Evolutionary conservation across 768 basidiomycete genomes (phyloP), one percentile per base, ranked within the genome.

Genomic region (Kwoniella sp.): DNA sequence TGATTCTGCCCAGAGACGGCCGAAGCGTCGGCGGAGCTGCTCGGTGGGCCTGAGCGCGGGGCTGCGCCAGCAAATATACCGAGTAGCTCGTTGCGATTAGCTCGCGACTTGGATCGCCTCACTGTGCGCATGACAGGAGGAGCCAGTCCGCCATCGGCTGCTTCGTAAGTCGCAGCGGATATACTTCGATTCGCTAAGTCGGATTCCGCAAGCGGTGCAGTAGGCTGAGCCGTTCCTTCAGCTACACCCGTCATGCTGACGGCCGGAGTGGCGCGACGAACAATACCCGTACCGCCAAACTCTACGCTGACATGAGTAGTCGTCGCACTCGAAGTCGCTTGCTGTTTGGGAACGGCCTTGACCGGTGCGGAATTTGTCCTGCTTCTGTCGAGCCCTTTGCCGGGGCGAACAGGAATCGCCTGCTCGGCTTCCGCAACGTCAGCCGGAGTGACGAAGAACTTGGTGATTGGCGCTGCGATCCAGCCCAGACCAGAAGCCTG

Each of bases 251-350:
- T 46, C 14, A 43, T 42, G n/a, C n/a, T n/a, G n/a, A n/a, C n/a
- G 9, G 50, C 56, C 11, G 64, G 61, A 3, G 61, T 67, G 2
- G 67, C 80, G 54, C 81, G 76, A n/a, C 83, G 59, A 10, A 71
- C 80, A 11, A 79, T 77, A 9, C 82, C 86, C 1, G 81, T 76
- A 3, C 87, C 85, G 3, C 84, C 87, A 74, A 96, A 98, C 77
- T 95, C 92, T 50, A 99, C 93, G 53, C 91, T 95, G 62, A 98
- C 92, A 1, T 89, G 91, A 42, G 88, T 92, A 2, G 87, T 79
- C 19, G 88, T 88, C 9, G 95, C 89, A 10, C 86, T 84, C 26
- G 90, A 81, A 10, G 88, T 89, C 2, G 92, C 86, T 0, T 82
- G 82, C 23, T 86, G 79, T 71, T 98, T 98, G 2, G 86, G 88